Conservation (phyloP, 2,329 filamentous ascomycete species). For the Aspergillus ibericus region DNA sequence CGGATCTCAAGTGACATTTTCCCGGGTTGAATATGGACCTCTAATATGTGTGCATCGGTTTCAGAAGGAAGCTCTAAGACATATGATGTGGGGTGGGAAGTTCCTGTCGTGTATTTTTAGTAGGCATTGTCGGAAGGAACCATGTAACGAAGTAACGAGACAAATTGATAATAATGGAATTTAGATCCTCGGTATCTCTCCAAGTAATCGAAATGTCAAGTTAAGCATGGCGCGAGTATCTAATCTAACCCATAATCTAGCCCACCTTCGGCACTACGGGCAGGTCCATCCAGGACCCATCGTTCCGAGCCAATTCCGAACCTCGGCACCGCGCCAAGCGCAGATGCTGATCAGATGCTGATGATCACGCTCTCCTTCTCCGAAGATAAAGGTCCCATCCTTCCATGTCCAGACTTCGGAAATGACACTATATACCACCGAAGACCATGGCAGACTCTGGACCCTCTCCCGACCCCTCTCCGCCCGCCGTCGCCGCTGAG, state of each 20-base stretch:
- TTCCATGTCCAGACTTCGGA: neutral
- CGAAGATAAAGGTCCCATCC: neutral
- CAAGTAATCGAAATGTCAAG: too few relatives aligned
- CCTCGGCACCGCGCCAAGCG: conserved; percentile 16
- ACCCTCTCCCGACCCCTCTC: conserved; percentile 14
- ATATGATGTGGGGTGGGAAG: too few relatives aligned
- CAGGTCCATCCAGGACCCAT: neutral
- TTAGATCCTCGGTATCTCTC: too few relatives aligned
- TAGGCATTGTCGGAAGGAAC: too few relatives aligned
- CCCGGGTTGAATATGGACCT: too few relatives aligned
- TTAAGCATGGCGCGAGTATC: neutral
- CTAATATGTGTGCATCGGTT: too few relatives aligned
- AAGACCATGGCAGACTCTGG: conserved; percentile 24
- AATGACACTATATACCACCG: neutral
- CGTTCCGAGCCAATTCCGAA: conserved; percentile 13
- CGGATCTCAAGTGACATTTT: too few relatives aligned
- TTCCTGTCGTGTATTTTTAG: too few relatives aligned
- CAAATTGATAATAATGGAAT: too few relatives aligned
- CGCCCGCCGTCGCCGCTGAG: conserved; percentile 8
- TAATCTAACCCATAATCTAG: neutral
- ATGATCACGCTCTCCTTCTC: neutral
- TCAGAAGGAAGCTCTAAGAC: too few relatives aligned
- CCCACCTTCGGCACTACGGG: neutral
- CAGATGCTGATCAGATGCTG: conserved; percentile 14
- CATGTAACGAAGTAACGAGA: too few relatives aligned